Base-by-base conservation (phyloP, 768 basidiomycete genomes). In the Boletus rubroflammeus region DNA sequence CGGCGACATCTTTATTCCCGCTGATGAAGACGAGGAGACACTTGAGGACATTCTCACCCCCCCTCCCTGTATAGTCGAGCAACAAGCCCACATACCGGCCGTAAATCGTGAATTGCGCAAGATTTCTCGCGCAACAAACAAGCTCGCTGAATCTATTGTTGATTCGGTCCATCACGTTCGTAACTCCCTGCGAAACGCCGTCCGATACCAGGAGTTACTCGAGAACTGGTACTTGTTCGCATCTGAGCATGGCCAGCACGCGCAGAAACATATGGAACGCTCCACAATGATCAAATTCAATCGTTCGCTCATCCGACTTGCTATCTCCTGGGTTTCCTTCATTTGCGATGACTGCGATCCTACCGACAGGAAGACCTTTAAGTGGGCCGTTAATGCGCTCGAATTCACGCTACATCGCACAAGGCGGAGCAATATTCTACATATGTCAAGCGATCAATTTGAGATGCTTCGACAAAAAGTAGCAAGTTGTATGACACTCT, bases 261-360 rank as follows among this genome's bases (percentile, higher is more conserved):
- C 88, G 9, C 87, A 93, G 63, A 84, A 86, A 59, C 85, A 90
- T 67, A 90, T 97, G 86, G 93, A 96, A 61, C 81, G 80, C 15
- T 65, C 81, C 0, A 77, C 83, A 0, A 68, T 86, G 50, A 74
- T 80, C 61, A 86, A 88, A 60, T 96, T 97, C 72, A 88, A 90
- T 65, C 82, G 88, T 7, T 78, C 88, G 4, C 78, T 98, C 32
- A 88, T 95, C 70, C 87, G 85, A 56, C 81, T 98, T 49, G 93
- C 95, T 10, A 98, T 98, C 62, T 89, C 91, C 13, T 99, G 96
- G 96, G 92, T 98, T 32, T 88, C 93, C 41, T 98, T 99, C 77
- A 96, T 98, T 59, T 97, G 93, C 73, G 94, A 98, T 66, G 92
- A 95, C 63, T 99, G 97, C 73, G 91, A 97, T 62, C 93, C 95